A percentile compares a stretch with the other conserved stretches of the same genome.
phyloP scores from a whole-genome alignment of 2,329 filamentous ascomycete species.

The Fusarium sp. region DNA sequence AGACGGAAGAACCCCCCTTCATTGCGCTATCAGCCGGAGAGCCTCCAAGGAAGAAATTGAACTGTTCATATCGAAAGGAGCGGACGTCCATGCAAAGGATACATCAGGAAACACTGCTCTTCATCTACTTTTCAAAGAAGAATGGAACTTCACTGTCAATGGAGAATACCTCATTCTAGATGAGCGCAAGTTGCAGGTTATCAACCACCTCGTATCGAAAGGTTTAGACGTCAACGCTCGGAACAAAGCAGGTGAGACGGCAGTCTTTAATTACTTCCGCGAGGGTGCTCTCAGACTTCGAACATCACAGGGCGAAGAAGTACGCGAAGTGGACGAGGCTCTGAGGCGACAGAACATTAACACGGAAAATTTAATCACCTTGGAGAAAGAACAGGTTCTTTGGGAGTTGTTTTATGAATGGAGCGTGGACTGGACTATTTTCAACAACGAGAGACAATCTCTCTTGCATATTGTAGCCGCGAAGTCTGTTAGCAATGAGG shows the following conservation, averaged over 20 bases:
- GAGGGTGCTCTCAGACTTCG: neutral
- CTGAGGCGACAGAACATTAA: no score
- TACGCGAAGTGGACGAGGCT: no score
- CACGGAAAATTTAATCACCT: no score
- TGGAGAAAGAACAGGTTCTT: neutral
- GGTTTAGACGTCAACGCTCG: neutral
- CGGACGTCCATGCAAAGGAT: neutral
- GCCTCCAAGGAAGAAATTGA: neutral
- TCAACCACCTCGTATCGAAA: neutral
- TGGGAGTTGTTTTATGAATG: neutral
- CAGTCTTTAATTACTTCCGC: neutral
- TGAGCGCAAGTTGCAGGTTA: fast-evolving
- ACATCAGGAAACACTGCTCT: neutral
- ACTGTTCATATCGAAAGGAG: neutral
- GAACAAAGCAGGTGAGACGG: neutral
- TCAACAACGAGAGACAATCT: neutral
- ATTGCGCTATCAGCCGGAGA: neutral
- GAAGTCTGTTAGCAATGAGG: fast-evolving
- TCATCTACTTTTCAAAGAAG: neutral
- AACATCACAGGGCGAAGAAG: neutral
- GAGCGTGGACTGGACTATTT: neutral
- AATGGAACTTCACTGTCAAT: fast-evolving
- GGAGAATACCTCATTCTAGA: neutral
- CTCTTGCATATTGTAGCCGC: neutral
- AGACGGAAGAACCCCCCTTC: neutral